Base-by-base conservation (phyloP, 1,139 yeast genomes). In the Geotrichum citri-aurantii region DNA sequence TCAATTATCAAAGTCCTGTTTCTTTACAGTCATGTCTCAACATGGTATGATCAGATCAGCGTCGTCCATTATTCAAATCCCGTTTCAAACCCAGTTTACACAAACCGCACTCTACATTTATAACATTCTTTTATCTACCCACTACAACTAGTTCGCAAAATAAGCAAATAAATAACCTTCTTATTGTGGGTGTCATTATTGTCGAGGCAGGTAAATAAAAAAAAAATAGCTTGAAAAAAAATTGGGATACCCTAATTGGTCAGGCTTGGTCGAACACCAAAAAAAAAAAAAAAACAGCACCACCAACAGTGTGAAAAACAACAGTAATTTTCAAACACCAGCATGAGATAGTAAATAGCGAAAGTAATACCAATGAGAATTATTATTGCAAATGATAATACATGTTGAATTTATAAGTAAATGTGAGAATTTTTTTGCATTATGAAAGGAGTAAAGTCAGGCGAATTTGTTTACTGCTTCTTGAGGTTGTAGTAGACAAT, bases 401-500 rank as follows among this genome's bases (percentile, higher is more conserved):
- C 44, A 37, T 37, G 44, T 37, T 37, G 44, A 17, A 37, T 37
- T 37, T 37, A 37, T 37, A 37, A 37, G 44, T 37, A 37, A 37
- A 37, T 37, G 44, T 37, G 44, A 37, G 44, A n/a, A n/a, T 37
- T 14, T 26, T 37, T 37, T 37, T 37, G 44, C 44, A 37, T 37
- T 37, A 37, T 37, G 44, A 37, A 17, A 37, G 19, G 14, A n/a
- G 44, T 37, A 37, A 37, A 37, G 19, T 17, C 44, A 17, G 44
- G 19, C 44, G 19, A 50, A 17, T 50, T 14, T 24, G 54, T 48
- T 50, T 57, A 57, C 46, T 57, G 59, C 73, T 73, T 73, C 69
- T 72, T 70, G 62, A 73, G 68, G 66, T 72, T 67, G 70, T 69
- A 72, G 71, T 69, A 73, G 60, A 65, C 67, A 62, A 74, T 71